phyloP scores from a whole-genome alignment of 331 rosid species.

The Quercus phellos region DNA sequence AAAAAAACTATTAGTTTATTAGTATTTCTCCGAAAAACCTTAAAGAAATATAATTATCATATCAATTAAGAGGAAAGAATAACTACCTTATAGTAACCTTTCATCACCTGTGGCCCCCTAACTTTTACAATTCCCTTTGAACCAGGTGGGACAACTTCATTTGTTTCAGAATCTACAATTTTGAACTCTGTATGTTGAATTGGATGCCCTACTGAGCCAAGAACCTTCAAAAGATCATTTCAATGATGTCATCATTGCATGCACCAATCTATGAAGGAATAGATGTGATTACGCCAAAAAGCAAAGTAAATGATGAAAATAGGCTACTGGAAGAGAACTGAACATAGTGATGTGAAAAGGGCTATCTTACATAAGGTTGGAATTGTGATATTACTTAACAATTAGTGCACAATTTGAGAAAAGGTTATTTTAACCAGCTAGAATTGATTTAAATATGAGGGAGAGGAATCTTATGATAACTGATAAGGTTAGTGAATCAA shows the following conservation, averaged over 20 bases:
- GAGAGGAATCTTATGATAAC: neutral
- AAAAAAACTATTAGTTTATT: neutral
- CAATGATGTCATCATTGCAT: slow-evolving; percentile 32
- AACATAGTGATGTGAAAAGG: neutral
- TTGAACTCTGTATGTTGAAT: slow-evolving; percentile 68
- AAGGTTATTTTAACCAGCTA: neutral
- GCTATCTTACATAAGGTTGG: neutral
- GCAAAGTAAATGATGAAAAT: slow-evolving; percentile 8
- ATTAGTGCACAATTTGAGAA: neutral
- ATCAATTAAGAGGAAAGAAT: neutral
- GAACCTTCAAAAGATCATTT: slow-evolving; percentile 64
- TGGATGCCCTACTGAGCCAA: slow-evolving; percentile 92
- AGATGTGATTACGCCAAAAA: slow-evolving; percentile 12
- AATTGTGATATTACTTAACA: neutral
- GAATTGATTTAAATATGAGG: neutral
- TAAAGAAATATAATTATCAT: neutral
- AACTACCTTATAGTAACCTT: slow-evolving; percentile 87
- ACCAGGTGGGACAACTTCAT: slow-evolving; percentile 71
- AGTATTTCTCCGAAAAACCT: neutral
- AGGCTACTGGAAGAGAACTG: slow-evolving; percentile 12
- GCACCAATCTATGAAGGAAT: slow-evolving; percentile 22
- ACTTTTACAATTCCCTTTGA: slow-evolving; percentile 69
- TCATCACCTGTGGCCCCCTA: slow-evolving; percentile 85
- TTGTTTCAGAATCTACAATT: slow-evolving; percentile 66
- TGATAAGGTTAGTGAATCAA: neutral